These are phyloP conservation scores for Roridomyces roridus DNA, from an alignment of 768 basidiomycete genomes.

Conservation along the genomic window DNA sequence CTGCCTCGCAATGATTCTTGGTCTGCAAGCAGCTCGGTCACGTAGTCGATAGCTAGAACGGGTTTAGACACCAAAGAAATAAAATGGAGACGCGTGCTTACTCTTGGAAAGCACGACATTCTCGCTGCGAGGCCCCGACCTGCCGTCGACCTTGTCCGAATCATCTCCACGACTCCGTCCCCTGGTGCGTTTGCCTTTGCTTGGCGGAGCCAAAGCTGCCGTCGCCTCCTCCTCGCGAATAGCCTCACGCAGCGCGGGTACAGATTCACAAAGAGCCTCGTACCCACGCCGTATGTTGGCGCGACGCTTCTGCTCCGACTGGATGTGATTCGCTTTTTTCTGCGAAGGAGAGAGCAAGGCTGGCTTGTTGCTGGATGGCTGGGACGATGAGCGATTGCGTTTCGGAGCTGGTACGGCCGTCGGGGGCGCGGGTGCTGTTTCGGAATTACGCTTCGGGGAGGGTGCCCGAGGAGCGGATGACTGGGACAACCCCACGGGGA, in stretches of 20 bases:
- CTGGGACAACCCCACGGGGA: slow-evolving; percentile 22
- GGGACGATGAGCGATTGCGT: slow-evolving; percentile 5
- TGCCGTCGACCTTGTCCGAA: slow-evolving; percentile 76
- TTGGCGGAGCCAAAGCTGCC: slow-evolving; percentile 33
- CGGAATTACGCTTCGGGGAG: slow-evolving; percentile 41
- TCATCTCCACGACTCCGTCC: slow-evolving; percentile 44
- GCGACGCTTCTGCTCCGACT: slow-evolving; percentile 91
- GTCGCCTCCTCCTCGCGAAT: slow-evolving; percentile 75
- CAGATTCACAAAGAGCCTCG: slow-evolving; percentile 83
- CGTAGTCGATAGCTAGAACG: slow-evolving; percentile 81
- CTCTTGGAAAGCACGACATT: slow-evolving; percentile 89
- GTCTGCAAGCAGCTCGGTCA: slow-evolving; percentile 69
- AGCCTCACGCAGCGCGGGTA: slow-evolving; percentile 83
- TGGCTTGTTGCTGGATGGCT: slow-evolving; percentile 43
- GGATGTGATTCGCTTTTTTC: slow-evolving; percentile 94
- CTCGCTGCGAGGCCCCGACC: slow-evolving; percentile 90
- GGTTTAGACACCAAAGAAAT: slow-evolving; percentile 2
- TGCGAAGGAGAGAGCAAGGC: slow-evolving; percentile 78
- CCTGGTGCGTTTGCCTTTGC: slow-evolving; percentile 55
- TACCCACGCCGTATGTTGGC: slow-evolving; percentile 91
- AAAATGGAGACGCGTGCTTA: slow-evolving; percentile 50
- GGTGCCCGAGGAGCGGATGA: slow-evolving; percentile 19
- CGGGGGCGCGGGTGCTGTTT: slow-evolving; percentile 22
- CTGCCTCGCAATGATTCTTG: slow-evolving; percentile 63
- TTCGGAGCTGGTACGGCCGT: slow-evolving; percentile 1